Evolutionary conservation across 306 rosid species (phyloP).

Genomic region (Cajanus cajan): DNA sequence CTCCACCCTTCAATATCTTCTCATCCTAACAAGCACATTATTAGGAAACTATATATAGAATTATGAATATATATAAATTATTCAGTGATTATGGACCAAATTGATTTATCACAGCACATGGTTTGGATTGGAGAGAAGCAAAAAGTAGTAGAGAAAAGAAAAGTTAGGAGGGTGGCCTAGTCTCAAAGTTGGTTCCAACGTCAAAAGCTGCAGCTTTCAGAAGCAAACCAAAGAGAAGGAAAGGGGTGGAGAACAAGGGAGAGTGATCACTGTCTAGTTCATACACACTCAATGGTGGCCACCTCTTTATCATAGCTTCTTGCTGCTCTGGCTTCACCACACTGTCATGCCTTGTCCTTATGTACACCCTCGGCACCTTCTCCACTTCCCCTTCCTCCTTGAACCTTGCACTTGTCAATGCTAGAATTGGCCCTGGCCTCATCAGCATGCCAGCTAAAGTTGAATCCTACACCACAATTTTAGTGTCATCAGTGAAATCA

Average conservation of each 20-base stretch:
- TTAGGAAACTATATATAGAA: neutral
- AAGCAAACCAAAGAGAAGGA: constrained; percentile 73
- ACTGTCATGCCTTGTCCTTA: constrained; percentile 64
- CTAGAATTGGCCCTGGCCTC: constrained; percentile 76
- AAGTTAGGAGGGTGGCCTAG: neutral
- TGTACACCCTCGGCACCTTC: constrained; percentile 63
- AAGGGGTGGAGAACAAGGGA: constrained; percentile 84
- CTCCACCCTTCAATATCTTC: neutral
- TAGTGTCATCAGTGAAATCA: neutral
- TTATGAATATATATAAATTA: neutral
- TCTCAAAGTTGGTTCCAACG: constrained; percentile 37
- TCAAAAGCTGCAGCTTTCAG: constrained; percentile 60
- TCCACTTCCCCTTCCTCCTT: constrained; percentile 34
- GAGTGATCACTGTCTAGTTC: constrained; percentile 77
- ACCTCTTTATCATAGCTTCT: constrained; percentile 74
- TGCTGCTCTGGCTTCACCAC: constrained; percentile 76
- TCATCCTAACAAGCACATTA: neutral
- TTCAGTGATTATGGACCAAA: neutral
- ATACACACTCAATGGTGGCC: constrained; percentile 66
- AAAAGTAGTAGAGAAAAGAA: neutral
- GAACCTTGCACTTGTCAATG: constrained; percentile 56
- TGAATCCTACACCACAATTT: constrained; percentile 53
- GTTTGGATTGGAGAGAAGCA: neutral
- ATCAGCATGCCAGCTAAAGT: constrained; percentile 72
- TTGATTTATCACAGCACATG: neutral